Evolutionary conservation across 2,329 filamentous ascomycete genomes (phyloP), one percentile per base, ranked within the genome.

Genomic region (Biscogniauxia mediterranea): DNA sequence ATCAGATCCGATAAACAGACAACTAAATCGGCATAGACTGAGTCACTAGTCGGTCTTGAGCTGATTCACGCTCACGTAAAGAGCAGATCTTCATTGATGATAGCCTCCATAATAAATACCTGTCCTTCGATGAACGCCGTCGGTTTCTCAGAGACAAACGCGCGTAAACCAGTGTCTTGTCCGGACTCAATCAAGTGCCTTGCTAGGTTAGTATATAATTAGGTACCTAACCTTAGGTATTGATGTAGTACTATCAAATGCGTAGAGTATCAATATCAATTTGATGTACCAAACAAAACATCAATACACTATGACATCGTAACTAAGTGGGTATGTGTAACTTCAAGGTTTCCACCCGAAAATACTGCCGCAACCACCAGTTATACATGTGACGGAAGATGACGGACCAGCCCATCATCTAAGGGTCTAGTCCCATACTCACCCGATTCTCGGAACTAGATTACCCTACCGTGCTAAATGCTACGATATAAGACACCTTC

Each of bases 1-100:
- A 66, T 66, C 64, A 64, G 64, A 67, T 67, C 55, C 60, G 60
- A 62, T 66, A 65, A 66, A 65, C 64, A 66, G 57, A 26, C 11
- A 25, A 56, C 57, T 15, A 60, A 64, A 57, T 20, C 32, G 60
- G 61, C 54, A 66, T 61, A 55, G 61, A 7, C 38, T 58, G 54
- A 52, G 54, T 54, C 60, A 53, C 52, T 65, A 62, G 60, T 57
- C 19, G 6, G 55, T 21, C 42, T 42, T 46, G 28, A 65, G 61
- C 62, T 67, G 64, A 63, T 67, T 64, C 61, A 63, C 54, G 54
- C 60, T 63, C 62, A 60, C 55, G 58, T 63, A 65, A 65, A 55
- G 49, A 60, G 63, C 58, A 23, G 60, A 20, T 63, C 50, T 57
- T 58, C 54, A 42, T 64, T 52, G 38, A 58, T 38, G 61, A 64